Evolutionary conservation across 441 rosid species (phyloP).

Genomic region (Populus hybrid): DNA sequence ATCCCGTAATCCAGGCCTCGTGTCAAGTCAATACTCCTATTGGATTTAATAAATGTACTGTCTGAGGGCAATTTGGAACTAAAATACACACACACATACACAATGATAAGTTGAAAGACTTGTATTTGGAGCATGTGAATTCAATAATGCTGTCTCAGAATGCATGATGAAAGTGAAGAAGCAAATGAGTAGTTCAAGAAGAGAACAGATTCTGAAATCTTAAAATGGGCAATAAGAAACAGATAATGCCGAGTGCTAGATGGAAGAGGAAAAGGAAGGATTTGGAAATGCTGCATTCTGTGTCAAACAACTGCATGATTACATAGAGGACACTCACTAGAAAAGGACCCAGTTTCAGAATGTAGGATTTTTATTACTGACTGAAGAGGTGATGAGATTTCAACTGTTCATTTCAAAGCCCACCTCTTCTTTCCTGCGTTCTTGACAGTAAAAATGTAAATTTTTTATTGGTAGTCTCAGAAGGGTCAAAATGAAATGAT

Average conservation of each 20-base stretch:
- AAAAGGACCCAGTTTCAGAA: not conserved
- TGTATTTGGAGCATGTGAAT: not conserved
- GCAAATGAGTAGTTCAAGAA: not conserved
- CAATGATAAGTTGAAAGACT: not conserved
- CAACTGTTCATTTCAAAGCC: conserved; percentile 6
- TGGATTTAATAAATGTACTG: not conserved
- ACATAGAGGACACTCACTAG: conserved; percentile 4
- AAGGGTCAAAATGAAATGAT: not conserved
- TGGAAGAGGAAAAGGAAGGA: conserved; percentile 6
- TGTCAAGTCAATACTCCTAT: too few species aligned
- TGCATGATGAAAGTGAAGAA: not conserved
- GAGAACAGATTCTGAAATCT: conserved; percentile 5
- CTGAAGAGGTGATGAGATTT: not conserved
- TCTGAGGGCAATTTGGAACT: conserved; percentile 3
- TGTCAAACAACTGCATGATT: conserved; percentile 18
- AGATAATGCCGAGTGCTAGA: conserved; percentile 1
- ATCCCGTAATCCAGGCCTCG: too few species aligned
- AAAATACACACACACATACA: not conserved
- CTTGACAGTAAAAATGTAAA: not conserved
- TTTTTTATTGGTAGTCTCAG: not conserved
- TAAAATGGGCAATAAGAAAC: conserved; percentile 1
- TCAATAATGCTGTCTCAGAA: conserved; percentile 4
- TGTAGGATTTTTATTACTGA: not conserved
- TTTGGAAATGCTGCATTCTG: conserved; percentile 21
- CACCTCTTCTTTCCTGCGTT: conserved; percentile 3